Conservation (phyloP, 163 green algal genomes). For the Scenedesmus sp. region DNA sequence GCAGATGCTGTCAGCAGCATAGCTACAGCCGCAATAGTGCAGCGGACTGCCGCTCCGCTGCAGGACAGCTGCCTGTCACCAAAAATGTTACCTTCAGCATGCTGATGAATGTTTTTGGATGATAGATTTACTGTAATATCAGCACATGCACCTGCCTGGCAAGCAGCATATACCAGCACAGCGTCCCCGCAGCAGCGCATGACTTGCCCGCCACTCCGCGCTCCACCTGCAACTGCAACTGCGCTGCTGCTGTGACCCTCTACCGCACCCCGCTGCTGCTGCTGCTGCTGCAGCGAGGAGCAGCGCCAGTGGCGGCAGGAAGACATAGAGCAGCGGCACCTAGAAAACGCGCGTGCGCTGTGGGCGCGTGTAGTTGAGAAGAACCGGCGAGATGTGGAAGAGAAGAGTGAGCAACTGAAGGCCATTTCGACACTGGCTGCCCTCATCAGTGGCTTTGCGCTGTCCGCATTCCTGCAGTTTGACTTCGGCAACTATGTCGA, state of each 20-base stretch:
- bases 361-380: constrained; percentile 76
- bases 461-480: constrained; percentile 75
- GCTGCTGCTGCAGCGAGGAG: constrained; percentile 48
- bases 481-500: constrained; percentile 48
- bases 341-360: constrained; percentile 83
- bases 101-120: no score
- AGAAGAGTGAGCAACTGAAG: constrained; percentile 88
- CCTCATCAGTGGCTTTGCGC: constrained; percentile 83
- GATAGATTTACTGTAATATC: not conserved
- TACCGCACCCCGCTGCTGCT: not conserved
- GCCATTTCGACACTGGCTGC: constrained; percentile 78
- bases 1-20: no score
- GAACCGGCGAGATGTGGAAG: constrained; percentile 79
- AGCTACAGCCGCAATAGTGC: no score
- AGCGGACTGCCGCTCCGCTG: no score
- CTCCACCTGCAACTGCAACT: not conserved
- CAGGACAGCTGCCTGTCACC: no score
- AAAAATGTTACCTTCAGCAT: no score
- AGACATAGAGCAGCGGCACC: constrained; percentile 79
- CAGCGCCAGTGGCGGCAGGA: constrained; percentile 56
- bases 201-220: no score
- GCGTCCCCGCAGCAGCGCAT: no score
- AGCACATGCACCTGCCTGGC: not conserved
- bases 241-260: no score
- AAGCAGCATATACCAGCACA: no score